phyloP scores from a whole-genome alignment of 805 yeast species.

The Schwanniomyces occidentalis region DNA sequence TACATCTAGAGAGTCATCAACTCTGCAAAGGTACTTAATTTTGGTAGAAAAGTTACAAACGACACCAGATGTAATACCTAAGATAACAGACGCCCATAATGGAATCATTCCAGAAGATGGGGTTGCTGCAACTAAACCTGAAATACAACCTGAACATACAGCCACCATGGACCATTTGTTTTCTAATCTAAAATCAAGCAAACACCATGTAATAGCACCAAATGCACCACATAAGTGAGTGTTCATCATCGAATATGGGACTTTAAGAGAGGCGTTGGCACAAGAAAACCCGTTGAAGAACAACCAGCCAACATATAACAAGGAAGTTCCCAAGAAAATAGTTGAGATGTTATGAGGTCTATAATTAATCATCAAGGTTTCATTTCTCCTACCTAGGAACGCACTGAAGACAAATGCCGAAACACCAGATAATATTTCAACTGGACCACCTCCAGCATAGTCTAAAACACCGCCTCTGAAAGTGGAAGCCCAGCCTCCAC shows the following conservation, averaged over 20 bases:
- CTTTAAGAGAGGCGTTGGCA: constrained; percentile 75
- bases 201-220: constrained; percentile 91
- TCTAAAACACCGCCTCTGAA: constrained; percentile 87
- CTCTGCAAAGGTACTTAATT: constrained; percentile 72
- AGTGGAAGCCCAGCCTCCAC: constrained; percentile 85
- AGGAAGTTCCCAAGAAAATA: constrained; percentile 82
- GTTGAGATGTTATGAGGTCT: constrained; percentile 94
- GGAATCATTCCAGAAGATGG: constrained; percentile 93
- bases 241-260: constrained; percentile 88
- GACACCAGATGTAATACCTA: constrained; percentile 79
- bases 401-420: constrained; percentile 86
- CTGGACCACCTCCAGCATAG: constrained; percentile 98
- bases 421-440: constrained; percentile 88
- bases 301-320: constrained; percentile 95
- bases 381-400: constrained; percentile 72
- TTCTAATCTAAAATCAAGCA: constrained; percentile 84
- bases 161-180: constrained; percentile 94
- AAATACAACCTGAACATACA: constrained; percentile 90
- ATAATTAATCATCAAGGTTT: constrained; percentile 79
- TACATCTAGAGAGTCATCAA: constrained; percentile 92
- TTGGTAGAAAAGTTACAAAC: constrained; percentile 90
- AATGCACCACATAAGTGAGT: constrained; percentile 86
- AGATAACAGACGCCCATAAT: constrained; percentile 83
- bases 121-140: constrained; percentile 96
- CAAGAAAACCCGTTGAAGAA: constrained; percentile 94